These are phyloP conservation scores for Malassezia cuniculi DNA, from an alignment of 1,284 basidiomycete species.

Conservation along the genomic window DNA sequence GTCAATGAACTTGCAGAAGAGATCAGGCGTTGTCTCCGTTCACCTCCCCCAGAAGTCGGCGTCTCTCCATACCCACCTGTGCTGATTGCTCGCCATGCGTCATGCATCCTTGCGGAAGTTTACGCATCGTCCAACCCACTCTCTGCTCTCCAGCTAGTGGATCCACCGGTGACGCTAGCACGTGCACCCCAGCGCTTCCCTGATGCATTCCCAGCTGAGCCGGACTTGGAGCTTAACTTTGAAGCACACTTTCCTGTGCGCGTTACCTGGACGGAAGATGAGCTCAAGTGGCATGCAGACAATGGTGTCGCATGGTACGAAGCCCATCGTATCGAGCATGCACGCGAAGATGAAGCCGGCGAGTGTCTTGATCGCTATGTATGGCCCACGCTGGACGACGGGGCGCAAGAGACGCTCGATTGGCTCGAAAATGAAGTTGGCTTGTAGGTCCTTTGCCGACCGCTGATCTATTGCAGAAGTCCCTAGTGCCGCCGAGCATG, in stretches of 20 bases:
- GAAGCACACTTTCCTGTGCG: slow-evolving; percentile 29
- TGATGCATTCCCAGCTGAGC: slow-evolving; percentile 10
- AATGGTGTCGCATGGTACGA: slow-evolving; percentile 28
- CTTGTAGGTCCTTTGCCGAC: slow-evolving; percentile 25
- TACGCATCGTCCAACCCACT: slow-evolving; percentile 37
- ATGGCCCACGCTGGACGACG: slow-evolving; percentile 20
- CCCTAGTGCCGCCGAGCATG: too few species aligned
- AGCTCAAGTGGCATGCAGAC: slow-evolving; percentile 19
- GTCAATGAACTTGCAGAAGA: slow-evolving; percentile 19
- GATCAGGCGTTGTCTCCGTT: slow-evolving; percentile 14
- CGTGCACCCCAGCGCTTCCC: slow-evolving; percentile 8
- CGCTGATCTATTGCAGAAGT: too few species aligned
- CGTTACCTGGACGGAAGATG: slow-evolving; percentile 26
- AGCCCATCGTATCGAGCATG: slow-evolving; percentile 34
- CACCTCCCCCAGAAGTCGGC: slow-evolving; percentile 8
- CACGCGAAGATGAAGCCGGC: slow-evolving; percentile 30
- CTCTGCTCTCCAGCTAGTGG: slow-evolving; percentile 28
- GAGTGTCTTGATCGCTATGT: slow-evolving; percentile 31
- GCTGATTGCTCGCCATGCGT: slow-evolving; percentile 21
- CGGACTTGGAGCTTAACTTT: slow-evolving; percentile 27
- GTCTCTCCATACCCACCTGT: slow-evolving; percentile 28
- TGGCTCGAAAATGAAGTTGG: slow-evolving; percentile 40
- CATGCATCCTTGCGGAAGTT: slow-evolving; percentile 24
- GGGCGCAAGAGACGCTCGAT: slow-evolving; percentile 14
- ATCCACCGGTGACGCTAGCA: slow-evolving; percentile 28